These are phyloP conservation scores for Fusarium chuoi DNA, from an alignment of 2,329 filamentous ascomycete genomes.

Conservation along the genomic window DNA sequence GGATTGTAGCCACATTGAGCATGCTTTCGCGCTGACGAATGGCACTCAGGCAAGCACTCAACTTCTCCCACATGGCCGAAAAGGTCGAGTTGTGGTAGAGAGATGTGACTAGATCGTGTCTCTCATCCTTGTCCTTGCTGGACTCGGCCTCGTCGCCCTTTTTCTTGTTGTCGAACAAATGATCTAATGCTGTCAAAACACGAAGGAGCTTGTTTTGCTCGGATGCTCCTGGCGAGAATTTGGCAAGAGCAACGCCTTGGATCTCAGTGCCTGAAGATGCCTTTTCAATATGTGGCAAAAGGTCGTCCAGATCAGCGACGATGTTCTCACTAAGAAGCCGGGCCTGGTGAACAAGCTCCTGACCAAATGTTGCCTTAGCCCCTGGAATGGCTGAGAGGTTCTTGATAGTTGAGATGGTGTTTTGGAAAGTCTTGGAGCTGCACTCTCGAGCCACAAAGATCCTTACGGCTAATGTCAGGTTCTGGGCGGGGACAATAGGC, in stretches of 20 bases:
- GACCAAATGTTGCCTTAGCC: conserved; percentile 90
- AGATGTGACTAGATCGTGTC: conserved; percentile 85
- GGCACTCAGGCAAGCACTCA: conserved; percentile 87
- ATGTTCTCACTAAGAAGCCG: conserved; percentile 87
- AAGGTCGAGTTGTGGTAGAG: conserved; percentile 94
- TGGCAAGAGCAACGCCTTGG: conserved; percentile 90
- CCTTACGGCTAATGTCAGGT: conserved; percentile 93
- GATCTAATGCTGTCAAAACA: conserved; percentile 92
- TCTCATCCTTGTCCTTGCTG: conserved; percentile 68
- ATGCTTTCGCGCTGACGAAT: conserved; percentile 94
- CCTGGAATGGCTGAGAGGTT: conserved; percentile 93
- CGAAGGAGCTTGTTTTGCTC: conserved; percentile 96
- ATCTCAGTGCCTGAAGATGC: conserved; percentile 93
- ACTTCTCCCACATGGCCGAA: conserved; percentile 87
- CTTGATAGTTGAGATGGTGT: conserved; percentile 98
- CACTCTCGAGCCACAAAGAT: conserved; percentile 97
- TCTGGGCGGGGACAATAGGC: conserved; percentile 86
- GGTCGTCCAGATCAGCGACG: conserved; percentile 82
- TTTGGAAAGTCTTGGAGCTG: conserved; percentile 96
- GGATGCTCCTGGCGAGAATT: conserved; percentile 95
- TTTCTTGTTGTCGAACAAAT: conserved; percentile 88
- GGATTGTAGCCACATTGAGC: conserved; percentile 95
- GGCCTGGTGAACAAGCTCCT: conserved; percentile 89
- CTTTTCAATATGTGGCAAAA: conserved; percentile 86
- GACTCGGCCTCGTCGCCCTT: conserved; percentile 61